Conservation (phyloP, 495 filamentous ascomycete genomes). For the Bombardia bombarda region DNA sequence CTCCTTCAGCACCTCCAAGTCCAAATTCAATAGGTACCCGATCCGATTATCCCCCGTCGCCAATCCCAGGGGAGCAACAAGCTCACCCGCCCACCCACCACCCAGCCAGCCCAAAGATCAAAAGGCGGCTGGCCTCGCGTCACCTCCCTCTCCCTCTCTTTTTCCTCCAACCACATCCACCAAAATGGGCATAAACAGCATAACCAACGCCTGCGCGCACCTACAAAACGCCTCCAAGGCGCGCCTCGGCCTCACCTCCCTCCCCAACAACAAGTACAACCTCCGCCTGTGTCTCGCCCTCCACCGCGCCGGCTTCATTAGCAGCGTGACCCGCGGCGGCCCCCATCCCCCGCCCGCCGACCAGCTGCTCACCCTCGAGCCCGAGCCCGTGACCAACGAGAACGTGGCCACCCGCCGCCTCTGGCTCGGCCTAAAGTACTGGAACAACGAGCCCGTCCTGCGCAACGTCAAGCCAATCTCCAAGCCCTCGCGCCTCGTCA, state of each 20-base stretch:
- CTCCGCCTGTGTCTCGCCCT: slow-evolving; percentile 67
- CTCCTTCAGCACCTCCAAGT: background rate
- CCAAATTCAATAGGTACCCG: no score
- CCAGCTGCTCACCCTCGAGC: slow-evolving; percentile 38
- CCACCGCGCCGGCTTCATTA: slow-evolving; percentile 75
- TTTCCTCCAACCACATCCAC: slow-evolving; percentile 2
- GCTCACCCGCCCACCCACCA: background rate
- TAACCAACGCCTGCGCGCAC: slow-evolving; percentile 81
- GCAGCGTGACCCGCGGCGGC: slow-evolving; percentile 72
- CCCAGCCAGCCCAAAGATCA: background rate
- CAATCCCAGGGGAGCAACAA: background rate
- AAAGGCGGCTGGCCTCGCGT: background rate
- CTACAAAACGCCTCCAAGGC: slow-evolving; percentile 88
- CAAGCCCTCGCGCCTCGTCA: slow-evolving; percentile 68
- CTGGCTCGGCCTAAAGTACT: slow-evolving; percentile 94
- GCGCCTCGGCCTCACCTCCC: slow-evolving; percentile 76
- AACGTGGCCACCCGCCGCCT: slow-evolving; percentile 73
- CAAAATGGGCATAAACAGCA: slow-evolving; percentile 80
- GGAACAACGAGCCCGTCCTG: slow-evolving; percentile 77
- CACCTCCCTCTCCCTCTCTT: background rate
- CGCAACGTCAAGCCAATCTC: slow-evolving; percentile 59
- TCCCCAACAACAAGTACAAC: slow-evolving; percentile 76
- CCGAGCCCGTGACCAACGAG: slow-evolving; percentile 60
- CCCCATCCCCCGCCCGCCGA: slow-evolving; percentile 53
- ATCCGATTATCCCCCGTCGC: no score